Conservation (phyloP, 163 green algal genomes). For the Prototheca cutis region DNA sequence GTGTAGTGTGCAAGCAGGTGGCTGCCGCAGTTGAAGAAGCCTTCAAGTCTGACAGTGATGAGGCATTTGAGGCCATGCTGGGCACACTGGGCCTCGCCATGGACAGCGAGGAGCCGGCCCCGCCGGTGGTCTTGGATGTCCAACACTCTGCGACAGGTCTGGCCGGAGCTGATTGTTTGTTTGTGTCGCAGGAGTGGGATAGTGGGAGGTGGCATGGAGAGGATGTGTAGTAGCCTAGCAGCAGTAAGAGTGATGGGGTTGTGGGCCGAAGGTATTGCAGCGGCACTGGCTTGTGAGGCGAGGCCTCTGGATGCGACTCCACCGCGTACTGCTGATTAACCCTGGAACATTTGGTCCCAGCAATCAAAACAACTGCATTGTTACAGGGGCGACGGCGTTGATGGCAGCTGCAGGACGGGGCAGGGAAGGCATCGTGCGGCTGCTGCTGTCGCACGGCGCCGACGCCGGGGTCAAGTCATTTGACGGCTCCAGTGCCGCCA, state of each 20-base stretch:
- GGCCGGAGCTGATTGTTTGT: too few relatives aligned
- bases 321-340: too few relatives aligned
- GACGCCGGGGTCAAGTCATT: slow-evolving; percentile 28
- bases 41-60: slow-evolving; percentile 37
- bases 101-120: not conserved
- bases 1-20: too few relatives aligned
- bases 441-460: slow-evolving; percentile 58
- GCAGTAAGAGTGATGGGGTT: too few relatives aligned
- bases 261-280: too few relatives aligned
- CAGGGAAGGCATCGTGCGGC: slow-evolving; percentile 34
- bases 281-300: too few relatives aligned
- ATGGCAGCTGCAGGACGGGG: slow-evolving; percentile 69
- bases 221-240: not conserved
- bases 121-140: slow-evolving; percentile 20
- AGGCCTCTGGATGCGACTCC: too few relatives aligned
- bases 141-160: slow-evolving; percentile 32
- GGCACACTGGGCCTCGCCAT: slow-evolving; percentile 7
- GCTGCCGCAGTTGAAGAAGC: slow-evolving; percentile 47
- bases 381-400: slow-evolving; percentile 58
- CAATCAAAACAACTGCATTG: too few relatives aligned
- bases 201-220: not conserved
- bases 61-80: slow-evolving; percentile 41
- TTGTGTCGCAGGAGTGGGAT: not conserved
- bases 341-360: too few relatives aligned
- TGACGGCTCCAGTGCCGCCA: slow-evolving; percentile 44